These are phyloP conservation scores for Nannizziopsis barbatae DNA, from an alignment of 2,329 filamentous ascomycete genomes.

Conservation along the genomic window DNA sequence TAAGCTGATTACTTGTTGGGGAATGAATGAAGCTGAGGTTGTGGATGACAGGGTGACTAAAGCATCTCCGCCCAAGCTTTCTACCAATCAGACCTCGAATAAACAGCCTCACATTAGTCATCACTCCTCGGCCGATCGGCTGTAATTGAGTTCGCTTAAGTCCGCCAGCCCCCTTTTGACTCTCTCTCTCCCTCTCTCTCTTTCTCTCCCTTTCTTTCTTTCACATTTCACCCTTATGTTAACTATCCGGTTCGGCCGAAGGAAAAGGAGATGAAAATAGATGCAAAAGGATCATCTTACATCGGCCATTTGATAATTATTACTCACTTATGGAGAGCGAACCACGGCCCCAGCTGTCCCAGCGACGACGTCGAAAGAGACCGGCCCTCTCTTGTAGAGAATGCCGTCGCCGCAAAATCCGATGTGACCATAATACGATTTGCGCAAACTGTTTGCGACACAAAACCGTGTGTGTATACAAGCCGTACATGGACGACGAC, in stretches of 20 bases:
- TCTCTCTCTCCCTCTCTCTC: no score
- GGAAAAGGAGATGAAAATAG: neutral
- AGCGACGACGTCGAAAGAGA: slow-evolving; percentile 5
- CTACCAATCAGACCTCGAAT: no score
- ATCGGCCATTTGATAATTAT: neutral
- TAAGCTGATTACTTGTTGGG: no score
- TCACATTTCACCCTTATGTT: neutral
- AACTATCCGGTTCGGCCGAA: neutral
- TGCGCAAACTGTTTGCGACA: slow-evolving; percentile 3
- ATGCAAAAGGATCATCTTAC: neutral
- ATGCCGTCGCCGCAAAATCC: slow-evolving; percentile 10
- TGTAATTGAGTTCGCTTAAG: no score
- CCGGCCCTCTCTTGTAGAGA: no score
- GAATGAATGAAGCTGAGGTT: no score
- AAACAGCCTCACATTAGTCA: no score
- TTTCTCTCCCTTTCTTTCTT: neutral
- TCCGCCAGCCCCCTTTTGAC: no score
- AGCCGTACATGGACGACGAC: neutral
- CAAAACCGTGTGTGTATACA: slow-evolving; percentile 3
- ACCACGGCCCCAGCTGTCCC: neutral
- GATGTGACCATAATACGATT: slow-evolving; percentile 5
- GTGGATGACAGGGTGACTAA: no score
- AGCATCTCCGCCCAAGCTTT: no score
- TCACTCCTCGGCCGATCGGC: no score
- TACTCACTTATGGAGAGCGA: slow-evolving; percentile 3